Conservation (phyloP, 2,329 filamentous ascomycete genomes). For the Fonsecaea erecta region DNA sequence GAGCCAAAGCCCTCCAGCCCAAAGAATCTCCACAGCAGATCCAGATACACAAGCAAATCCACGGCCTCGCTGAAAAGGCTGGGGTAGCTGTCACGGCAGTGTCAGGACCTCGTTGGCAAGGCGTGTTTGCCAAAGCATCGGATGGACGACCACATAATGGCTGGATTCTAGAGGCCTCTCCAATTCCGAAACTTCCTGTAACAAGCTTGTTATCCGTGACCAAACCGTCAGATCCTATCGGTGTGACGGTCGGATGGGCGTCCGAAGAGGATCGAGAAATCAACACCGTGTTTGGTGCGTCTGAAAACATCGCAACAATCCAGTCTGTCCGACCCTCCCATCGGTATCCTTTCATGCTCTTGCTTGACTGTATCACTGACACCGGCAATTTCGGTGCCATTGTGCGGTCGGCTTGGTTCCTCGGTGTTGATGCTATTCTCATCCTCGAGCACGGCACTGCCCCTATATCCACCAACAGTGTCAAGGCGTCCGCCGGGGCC, state of each 20-base stretch:
- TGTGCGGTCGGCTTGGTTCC: constrained; percentile 82
- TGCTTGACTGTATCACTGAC: constrained; percentile 65
- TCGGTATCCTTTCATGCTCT: constrained; percentile 48
- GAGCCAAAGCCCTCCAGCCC: constrained; percentile 1
- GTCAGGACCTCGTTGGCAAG: constrained; percentile 60
- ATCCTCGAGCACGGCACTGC: constrained; percentile 76
- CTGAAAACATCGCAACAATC: constrained; percentile 14
- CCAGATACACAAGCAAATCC: constrained; percentile 17
- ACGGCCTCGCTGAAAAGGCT: constrained; percentile 22
- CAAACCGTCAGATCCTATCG: constrained; percentile 58
- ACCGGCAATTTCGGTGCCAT: constrained; percentile 90
- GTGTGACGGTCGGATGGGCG: constrained; percentile 67
- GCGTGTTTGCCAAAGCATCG: constrained; percentile 81
- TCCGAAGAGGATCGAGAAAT: constrained; percentile 73
- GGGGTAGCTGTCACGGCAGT: constrained; percentile 23
- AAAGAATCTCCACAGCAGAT: constrained; percentile 8
- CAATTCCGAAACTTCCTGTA: constrained; percentile 73
- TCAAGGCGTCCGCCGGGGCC: constrained; percentile 88
- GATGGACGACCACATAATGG: constrained; percentile 86
- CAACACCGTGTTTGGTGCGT: constrained; percentile 62
- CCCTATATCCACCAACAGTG: constrained; percentile 72
- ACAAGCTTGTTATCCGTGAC: constrained; percentile 60
- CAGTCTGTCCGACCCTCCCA: constrained; percentile 26
- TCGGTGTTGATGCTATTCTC: constrained; percentile 84
- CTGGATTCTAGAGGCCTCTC: constrained; percentile 82